Evolutionary conservation across 139 green algal species (phyloP).

Genomic region (Microglena sp.): DNA sequence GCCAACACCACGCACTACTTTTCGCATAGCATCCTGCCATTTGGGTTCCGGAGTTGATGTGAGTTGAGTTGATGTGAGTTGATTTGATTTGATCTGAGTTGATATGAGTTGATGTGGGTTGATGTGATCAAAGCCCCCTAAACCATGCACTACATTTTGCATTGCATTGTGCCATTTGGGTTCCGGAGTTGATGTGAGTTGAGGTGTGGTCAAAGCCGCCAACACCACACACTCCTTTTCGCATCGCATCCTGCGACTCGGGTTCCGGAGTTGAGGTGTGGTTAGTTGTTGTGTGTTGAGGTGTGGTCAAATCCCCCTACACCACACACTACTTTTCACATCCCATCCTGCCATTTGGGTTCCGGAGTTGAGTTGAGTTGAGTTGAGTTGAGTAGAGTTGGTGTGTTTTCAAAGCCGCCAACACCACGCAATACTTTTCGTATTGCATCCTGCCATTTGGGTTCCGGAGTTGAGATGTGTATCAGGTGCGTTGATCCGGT

Average conservation of each 20-base stretch:
- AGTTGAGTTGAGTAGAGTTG: no score
- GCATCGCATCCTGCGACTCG: background rate
- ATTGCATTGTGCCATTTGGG: slow-evolving; percentile 14
- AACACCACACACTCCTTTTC: background rate
- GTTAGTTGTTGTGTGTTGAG: no score
- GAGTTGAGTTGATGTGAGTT: slow-evolving; percentile 5
- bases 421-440: slow-evolving; percentile 52
- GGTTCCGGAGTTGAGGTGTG: background rate
- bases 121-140: slow-evolving; percentile 84
- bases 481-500: no score
- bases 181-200: no score
- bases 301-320: no score
- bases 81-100: no score
- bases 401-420: slow-evolving; percentile 76
- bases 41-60: background rate
- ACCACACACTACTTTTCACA: no score
- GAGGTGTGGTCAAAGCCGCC: no score
- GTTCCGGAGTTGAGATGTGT: background rate
- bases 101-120: no score
- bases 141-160: slow-evolving; percentile 40
- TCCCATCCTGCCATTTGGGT: no score
- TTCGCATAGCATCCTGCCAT: slow-evolving; percentile 20
- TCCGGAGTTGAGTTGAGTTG: no score
- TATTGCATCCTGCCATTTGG: slow-evolving; percentile 16
- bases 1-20: slow-evolving; percentile 63